phyloP scores from a whole-genome alignment of 139 green algal species.

The Chlamydomonas sp. region DNA sequence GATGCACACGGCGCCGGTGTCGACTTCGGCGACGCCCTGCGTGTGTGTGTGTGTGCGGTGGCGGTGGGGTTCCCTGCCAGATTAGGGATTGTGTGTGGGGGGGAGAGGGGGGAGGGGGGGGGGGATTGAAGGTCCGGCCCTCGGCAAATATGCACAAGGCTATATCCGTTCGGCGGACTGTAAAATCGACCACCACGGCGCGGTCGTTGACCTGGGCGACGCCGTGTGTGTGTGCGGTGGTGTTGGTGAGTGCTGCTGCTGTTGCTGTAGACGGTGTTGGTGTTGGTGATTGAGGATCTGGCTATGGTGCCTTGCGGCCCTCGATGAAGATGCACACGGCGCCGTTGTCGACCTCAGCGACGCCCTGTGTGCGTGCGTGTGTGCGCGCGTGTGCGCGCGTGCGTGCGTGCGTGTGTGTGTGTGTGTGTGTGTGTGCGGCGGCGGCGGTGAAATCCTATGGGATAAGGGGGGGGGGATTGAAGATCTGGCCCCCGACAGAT shows the following conservation, averaged over 20 bases:
- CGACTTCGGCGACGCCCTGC: neutral
- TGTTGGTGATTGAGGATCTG: conserved; percentile 94
- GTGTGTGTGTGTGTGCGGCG: too few species aligned
- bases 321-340: conserved; percentile 75
- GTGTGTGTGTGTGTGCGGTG: neutral
- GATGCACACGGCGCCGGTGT: neutral
- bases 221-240: conserved; percentile 80
- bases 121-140: too few species aligned
- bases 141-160: too few species aligned
- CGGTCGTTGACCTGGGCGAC: too few species aligned
- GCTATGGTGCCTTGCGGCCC: conserved; percentile 57
- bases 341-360: conserved; percentile 76
- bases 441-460: neutral
- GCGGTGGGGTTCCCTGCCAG: too few species aligned
- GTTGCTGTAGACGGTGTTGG: conserved; percentile 91
- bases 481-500: too few species aligned
- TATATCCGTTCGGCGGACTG: too few species aligned
- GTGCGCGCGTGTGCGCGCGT: neutral
- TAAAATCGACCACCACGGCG: too few species aligned
- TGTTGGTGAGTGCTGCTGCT: conserved; percentile 91
- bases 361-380: conserved; percentile 20
- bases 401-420: too few species aligned
- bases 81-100: too few species aligned
- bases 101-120: too few species aligned
- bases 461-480: too few species aligned